Conservation (phyloP, 495 filamentous ascomycete genomes). For the Hypoxylon intermedium region DNA sequence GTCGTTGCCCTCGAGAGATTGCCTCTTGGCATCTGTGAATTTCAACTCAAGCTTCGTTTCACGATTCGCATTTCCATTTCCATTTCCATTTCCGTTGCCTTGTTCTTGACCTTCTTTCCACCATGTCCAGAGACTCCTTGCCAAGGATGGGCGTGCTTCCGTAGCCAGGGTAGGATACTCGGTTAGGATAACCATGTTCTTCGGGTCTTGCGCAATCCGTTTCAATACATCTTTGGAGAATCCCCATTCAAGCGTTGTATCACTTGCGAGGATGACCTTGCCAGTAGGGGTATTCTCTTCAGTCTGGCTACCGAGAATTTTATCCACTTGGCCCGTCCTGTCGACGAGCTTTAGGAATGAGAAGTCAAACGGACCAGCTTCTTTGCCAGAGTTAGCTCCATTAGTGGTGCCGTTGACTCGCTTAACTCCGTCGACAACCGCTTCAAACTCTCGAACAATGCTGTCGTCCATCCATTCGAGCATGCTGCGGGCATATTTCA, state of each 20-base stretch:
- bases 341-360: constrained; percentile 83
- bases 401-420: constrained; percentile 54
- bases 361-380: constrained; percentile 86
- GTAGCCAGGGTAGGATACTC: constrained; percentile 61
- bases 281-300: constrained; percentile 52
- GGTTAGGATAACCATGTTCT: constrained; percentile 85
- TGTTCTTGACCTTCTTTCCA: constrained; percentile 72
- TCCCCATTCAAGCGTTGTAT: constrained; percentile 90
- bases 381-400: constrained; percentile 46
- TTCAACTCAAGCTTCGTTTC: constrained; percentile 65
- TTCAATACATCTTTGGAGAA: constrained; percentile 89
- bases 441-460: constrained; percentile 90
- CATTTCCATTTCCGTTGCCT: constrained; percentile 68
- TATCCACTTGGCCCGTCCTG: constrained; percentile 73
- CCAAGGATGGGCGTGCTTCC: constrained; percentile 52
- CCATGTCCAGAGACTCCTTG: constrained; percentile 72
- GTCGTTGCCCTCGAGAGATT: constrained; percentile 74
- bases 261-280: constrained; percentile 89
- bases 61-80: constrained; percentile 69
- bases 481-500: constrained; percentile 91
- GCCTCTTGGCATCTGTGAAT: constrained; percentile 64
- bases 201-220: constrained; percentile 71
- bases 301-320: constrained; percentile 53
- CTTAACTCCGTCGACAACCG: constrained; percentile 62
- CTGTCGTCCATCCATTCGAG: constrained; percentile 98